Base-by-base conservation (phyloP, 2,329 filamentous ascomycete genomes). In the Xylariaceae sp. region DNA sequence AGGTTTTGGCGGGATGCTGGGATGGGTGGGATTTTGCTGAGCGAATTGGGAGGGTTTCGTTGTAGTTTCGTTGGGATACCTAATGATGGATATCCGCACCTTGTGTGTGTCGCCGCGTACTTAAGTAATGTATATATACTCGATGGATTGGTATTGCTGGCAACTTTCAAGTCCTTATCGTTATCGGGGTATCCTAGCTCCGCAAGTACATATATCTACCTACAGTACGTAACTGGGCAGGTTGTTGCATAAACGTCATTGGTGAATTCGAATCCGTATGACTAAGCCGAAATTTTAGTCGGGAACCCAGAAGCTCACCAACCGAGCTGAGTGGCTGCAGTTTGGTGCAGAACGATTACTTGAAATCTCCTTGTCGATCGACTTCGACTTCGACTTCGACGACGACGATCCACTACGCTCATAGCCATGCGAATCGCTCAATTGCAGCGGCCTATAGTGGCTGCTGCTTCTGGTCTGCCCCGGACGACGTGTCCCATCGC, bases 391-490 rank as follows among this genome's bases (percentile, higher is more conserved):
- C 45, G 47, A 60, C 37, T 32, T 52, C 26, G 50, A 57, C 60
- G 53, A 50, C 50, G 54, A 40, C 40, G 23, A 26, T 18, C 37
- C 63, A 52, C 54, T 49, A 46, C 61, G 42, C 54, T 49, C 48
- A 48, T 64, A 57, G 63, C 57, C 57, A 79, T 79, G 77, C 70
- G 76, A 63, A 71, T 78, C 61, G 68, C 72, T 65, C 74, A 76
- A 71, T 74, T 77, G 67, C 75, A 75, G 67, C 73, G 74, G 70
- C 75, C 75, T 43, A 57, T 78, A 63, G 70, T 73, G 64, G 74
- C 74, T 48, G 71, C 73, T 65, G 62, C 74, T 43, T 65, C 69
- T 1, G 43, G 61, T 48, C 44, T 64, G 54, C 49, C 65, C 40
- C 62, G 64, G 50, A 56, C 67, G 45, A 49, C 67, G 29, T 48